These are phyloP conservation scores for Fusarium chuoi DNA, from an alignment of 2,329 filamentous ascomycete species.

Conservation along the genomic window DNA sequence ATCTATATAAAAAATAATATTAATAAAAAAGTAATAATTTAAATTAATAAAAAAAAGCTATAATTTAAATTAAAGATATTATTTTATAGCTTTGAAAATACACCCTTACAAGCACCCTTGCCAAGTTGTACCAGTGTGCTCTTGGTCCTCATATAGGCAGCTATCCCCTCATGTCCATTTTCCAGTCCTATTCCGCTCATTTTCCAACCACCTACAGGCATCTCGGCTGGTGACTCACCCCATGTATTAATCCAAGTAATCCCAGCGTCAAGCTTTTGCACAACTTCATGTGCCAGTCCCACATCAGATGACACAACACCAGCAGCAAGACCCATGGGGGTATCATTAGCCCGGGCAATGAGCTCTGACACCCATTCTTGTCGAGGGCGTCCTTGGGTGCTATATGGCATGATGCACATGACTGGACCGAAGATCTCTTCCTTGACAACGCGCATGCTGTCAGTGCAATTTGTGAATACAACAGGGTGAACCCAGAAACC, in stretches of 20 bases:
- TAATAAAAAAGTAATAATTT: no score
- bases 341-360: constrained; percentile 78
- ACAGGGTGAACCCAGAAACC: constrained; percentile 91
- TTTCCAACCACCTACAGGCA: constrained; percentile 94
- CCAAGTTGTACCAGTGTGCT: constrained; percentile 88
- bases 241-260: constrained; percentile 95
- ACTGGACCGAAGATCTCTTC: constrained; percentile 94
- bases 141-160: constrained; percentile 87
- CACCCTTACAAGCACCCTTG: constrained; percentile 67
- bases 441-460: constrained; percentile 79
- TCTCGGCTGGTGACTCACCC: constrained; percentile 92
- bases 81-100: constrained; percentile 75
- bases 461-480: constrained; percentile 86
- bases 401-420: constrained; percentile 82
- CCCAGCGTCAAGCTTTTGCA: constrained; percentile 78
- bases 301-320: constrained; percentile 85
- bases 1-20: no score
- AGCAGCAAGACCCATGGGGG: constrained; percentile 81
- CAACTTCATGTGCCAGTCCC: constrained; percentile 76
- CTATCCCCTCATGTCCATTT: constrained; percentile 82
- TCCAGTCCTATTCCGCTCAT: constrained; percentile 88
- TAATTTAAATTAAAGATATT: not conserved
- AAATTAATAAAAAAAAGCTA: no score
- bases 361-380: constrained; percentile 70
- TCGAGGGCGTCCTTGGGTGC: constrained; percentile 52